Percentiles rank a stretch among this genome's conserved stretches.
Conservation (phyloP, 2,329 filamentous ascomycete species). For the Aspergillus persii region DNA sequence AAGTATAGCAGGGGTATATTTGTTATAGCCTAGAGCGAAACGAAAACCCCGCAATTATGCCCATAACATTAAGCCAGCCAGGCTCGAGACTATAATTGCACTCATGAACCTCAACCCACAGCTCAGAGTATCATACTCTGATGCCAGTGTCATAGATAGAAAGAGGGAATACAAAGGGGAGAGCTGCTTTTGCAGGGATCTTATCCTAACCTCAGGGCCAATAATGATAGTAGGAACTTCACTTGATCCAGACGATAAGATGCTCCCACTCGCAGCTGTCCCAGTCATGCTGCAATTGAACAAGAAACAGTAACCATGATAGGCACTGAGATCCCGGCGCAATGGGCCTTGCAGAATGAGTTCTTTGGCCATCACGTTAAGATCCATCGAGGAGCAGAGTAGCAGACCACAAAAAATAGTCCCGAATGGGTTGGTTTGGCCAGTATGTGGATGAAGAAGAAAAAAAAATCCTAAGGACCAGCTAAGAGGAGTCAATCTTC, state of each 20-base stretch:
- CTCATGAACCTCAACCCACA: neutral
- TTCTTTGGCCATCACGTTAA: neutral
- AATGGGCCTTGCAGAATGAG: neutral
- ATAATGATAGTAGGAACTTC: neutral
- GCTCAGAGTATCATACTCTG: neutral
- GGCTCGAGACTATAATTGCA: neutral
- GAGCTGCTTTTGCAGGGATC: neutral
- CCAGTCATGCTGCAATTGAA: constrained; percentile 6
- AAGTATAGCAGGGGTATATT: neutral
- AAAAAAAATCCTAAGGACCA: too few species aligned
- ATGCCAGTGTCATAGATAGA: neutral
- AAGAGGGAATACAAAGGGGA: neutral
- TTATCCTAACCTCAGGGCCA: neutral
- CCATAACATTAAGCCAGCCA: neutral
- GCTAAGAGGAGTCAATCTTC: too few species aligned
- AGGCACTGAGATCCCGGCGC: neutral
- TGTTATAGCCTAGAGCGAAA: neutral
- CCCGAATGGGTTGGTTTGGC: too few species aligned
- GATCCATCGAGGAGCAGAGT: neutral
- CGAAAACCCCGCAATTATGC: neutral
- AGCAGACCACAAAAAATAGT: too few species aligned
- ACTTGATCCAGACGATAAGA: neutral
- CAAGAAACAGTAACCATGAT: neutral
- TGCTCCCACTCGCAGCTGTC: neutral
- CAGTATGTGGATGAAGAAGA: too few species aligned